Conservation (phyloP, 2,329 filamentous ascomycete species). For the Sclerotinia glacialis region DNA sequence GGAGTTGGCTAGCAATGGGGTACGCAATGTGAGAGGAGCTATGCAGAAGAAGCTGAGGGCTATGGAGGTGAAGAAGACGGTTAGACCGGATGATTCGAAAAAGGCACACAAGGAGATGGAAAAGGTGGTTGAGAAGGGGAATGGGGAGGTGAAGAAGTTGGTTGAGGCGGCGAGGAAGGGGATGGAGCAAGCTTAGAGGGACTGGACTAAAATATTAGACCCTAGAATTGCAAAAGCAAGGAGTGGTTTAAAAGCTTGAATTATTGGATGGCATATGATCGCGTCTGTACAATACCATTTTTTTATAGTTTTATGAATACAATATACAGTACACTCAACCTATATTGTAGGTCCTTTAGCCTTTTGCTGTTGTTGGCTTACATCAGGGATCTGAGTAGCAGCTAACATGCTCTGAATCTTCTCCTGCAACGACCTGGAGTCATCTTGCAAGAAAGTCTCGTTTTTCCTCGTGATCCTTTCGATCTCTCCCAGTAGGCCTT, state of each 20-base stretch:
- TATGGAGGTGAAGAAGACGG: constrained; percentile 39
- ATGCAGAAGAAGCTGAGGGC: constrained; percentile 41
- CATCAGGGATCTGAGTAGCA: constrained; percentile 6
- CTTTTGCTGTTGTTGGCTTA: constrained; percentile 9
- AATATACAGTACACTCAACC: constrained; percentile 17
- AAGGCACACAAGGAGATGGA: constrained; percentile 43
- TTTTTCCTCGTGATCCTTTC: constrained; percentile 35
- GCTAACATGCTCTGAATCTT: constrained; percentile 36
- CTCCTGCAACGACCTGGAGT: constrained; percentile 34
- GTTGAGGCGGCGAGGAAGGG: constrained; percentile 41
- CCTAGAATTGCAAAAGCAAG: neutral
- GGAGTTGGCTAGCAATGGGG: constrained; percentile 34
- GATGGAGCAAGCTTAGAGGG: constrained; percentile 36
- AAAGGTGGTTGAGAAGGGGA: constrained; percentile 40
- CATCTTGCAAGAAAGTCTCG: constrained; percentile 37
- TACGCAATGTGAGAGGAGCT: constrained; percentile 39
- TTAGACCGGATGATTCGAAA: constrained; percentile 42
- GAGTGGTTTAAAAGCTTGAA: constrained; percentile 7
- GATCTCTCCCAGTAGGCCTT: constrained; percentile 29
- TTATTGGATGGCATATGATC: constrained; percentile 14
- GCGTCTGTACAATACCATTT: constrained; percentile 28
- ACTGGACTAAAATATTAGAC: neutral
- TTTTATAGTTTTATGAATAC: constrained; percentile 16
- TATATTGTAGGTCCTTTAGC: constrained; percentile 11
- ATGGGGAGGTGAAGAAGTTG: constrained; percentile 40